Percentiles rank a stretch among this genome's conserved stretches.
phyloP scores from a whole-genome alignment of 192 early-diverging fungal genomes.

The Podila clonocystis region DNA sequence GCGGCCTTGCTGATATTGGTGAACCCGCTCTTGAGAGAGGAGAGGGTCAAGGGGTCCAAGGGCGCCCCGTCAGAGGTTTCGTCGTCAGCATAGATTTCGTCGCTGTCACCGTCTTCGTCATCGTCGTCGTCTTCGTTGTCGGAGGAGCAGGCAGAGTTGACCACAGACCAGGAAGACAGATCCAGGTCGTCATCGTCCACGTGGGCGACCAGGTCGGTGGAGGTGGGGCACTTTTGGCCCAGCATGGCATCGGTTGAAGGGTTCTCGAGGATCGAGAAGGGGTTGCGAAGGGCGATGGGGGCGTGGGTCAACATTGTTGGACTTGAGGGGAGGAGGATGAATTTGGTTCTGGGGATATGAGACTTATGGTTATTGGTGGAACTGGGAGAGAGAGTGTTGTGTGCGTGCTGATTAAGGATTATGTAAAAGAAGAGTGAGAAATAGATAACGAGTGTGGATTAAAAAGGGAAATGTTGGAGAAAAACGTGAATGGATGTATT shows the following conservation, averaged over 20 bases:
- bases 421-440: too few species aligned
- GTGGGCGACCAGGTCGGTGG: neutral
- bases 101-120: conserved; percentile 17
- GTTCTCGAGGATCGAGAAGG: conserved; percentile 29
- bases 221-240: neutral
- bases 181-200: conserved; percentile 16
- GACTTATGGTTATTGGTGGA: neutral
- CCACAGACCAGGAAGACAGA: conserved; percentile 38
- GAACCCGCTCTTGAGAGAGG: conserved; percentile 20
- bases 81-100: conserved; percentile 22
- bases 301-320: conserved; percentile 13
- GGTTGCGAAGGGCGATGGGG: conserved; percentile 30
- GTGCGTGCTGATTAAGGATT: too few species aligned
- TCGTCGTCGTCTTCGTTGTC: conserved; percentile 25
- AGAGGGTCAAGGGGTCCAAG: conserved; percentile 11
- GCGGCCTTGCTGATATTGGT: conserved; percentile 37
- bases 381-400: too few species aligned
- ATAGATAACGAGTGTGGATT: too few species aligned
- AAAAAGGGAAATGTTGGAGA: too few species aligned
- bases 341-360: neutral
- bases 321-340: neutral
- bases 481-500: too few species aligned
- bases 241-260: conserved; percentile 1
- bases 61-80: neutral
- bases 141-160: conserved; percentile 29